phyloP scores from a whole-genome alignment of 805 yeast genomes.

The Barnettozyma wickerhamii region DNA sequence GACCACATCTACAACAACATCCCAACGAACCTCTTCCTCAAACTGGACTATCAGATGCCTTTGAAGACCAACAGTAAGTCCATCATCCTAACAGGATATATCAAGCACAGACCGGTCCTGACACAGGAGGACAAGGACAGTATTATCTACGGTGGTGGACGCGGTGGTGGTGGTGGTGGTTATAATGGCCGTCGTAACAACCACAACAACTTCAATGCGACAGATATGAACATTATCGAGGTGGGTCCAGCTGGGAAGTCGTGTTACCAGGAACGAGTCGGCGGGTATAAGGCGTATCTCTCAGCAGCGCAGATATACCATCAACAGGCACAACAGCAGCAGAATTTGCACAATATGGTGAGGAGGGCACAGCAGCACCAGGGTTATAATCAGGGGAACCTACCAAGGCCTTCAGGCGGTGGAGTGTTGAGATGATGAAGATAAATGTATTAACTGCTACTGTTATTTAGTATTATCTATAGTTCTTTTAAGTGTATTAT shows the following conservation, averaged over 20 bases:
- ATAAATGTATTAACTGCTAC: too few relatives aligned
- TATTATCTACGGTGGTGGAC: slow-evolving; percentile 44
- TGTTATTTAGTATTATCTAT: too few relatives aligned
- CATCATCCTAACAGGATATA: slow-evolving; percentile 77
- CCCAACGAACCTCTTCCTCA: slow-evolving; percentile 36
- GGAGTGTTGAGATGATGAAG: slow-evolving; percentile 23
- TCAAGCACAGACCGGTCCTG: slow-evolving; percentile 56
- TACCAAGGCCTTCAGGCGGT: slow-evolving; percentile 23
- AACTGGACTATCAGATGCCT: slow-evolving; percentile 59
- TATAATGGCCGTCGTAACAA: too few relatives aligned
- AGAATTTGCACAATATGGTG: slow-evolving; percentile 13
- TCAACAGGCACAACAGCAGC: slow-evolving; percentile 14
- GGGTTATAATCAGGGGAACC: slow-evolving; percentile 1
- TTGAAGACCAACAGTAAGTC: slow-evolving; percentile 58
- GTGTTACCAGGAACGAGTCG: slow-evolving; percentile 43
- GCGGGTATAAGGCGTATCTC: slow-evolving; percentile 47
- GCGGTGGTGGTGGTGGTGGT: slow-evolving; percentile 30
- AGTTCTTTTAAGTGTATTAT: not conserved
- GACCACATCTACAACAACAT: slow-evolving; percentile 34
- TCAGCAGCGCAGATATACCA: slow-evolving; percentile 16
- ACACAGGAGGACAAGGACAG: slow-evolving; percentile 66
- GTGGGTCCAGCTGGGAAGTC: slow-evolving; percentile 47
- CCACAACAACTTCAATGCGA: slow-evolving; percentile 24
- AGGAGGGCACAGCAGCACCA: slow-evolving; percentile 11
- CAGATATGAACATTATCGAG: slow-evolving; percentile 35